Evolutionary conservation across 768 basidiomycete species (phyloP).

Genomic region (Pholiota molesta): DNA sequence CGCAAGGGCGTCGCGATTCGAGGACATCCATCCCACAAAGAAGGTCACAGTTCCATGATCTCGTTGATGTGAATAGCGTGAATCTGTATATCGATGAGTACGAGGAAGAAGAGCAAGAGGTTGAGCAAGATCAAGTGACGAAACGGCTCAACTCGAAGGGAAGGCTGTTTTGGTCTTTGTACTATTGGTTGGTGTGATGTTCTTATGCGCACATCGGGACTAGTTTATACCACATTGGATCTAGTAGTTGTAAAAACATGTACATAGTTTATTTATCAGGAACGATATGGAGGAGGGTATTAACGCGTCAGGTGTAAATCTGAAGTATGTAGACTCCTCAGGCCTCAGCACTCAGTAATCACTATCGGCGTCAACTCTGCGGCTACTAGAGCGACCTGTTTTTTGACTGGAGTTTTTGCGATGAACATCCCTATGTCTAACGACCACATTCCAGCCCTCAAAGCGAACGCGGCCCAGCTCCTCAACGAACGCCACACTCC

Average conservation of each 20-base stretch:
- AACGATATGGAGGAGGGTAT: too few species aligned
- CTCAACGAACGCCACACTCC: constrained; percentile 31
- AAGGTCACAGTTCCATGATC: constrained; percentile 44
- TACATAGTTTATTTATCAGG: neutral
- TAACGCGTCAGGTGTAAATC: too few species aligned
- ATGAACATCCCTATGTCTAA: constrained; percentile 25
- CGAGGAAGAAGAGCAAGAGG: constrained; percentile 39
- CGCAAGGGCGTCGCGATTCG: constrained; percentile 1
- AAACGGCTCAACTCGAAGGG: constrained; percentile 42
- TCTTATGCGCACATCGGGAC: neutral
- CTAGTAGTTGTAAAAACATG: neutral
- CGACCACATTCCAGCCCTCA: constrained; percentile 26
- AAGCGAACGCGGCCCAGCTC: constrained; percentile 22
- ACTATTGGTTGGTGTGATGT: constrained; percentile 58
- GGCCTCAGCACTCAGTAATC: neutral
- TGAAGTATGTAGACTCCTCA: too few species aligned
- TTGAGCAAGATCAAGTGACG: constrained; percentile 38
- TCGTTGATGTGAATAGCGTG: constrained; percentile 62
- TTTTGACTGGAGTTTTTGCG: constrained; percentile 18
- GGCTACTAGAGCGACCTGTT: neutral
- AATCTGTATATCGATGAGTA: constrained; percentile 68
- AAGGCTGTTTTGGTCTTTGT: constrained; percentile 56
- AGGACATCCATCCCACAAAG: neutral
- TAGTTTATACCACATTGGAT: constrained; percentile 1
- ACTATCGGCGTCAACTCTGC: neutral